Percentiles rank a stretch among this genome's conserved stretches.
phyloP scores from a whole-genome alignment of 2,329 filamentous ascomycete genomes.

The Pseudocercospora crystallina region DNA sequence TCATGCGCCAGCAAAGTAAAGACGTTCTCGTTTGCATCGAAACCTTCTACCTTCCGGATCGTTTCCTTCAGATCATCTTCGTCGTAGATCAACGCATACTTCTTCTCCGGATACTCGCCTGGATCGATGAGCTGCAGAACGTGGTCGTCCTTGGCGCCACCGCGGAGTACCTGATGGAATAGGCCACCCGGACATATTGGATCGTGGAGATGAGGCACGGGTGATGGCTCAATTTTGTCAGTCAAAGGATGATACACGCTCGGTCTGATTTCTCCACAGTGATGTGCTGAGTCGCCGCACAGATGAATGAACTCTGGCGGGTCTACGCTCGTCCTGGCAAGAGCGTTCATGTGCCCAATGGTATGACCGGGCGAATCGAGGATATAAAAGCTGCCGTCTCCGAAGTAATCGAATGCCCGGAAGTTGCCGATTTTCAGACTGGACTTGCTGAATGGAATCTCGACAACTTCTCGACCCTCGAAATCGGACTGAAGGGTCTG shows the following conservation, averaged over 20 bases:
- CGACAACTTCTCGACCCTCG: conserved; percentile 31
- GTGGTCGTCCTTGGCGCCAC: conserved; percentile 6
- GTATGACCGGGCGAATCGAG: conserved; percentile 52
- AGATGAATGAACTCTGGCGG: conserved; percentile 41
- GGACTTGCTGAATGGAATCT: conserved; percentile 30
- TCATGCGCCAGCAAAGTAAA: conserved; percentile 26
- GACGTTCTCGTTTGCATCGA: conserved; percentile 20
- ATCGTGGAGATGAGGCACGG: conserved; percentile 9
- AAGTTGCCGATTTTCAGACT: conserved; percentile 41
- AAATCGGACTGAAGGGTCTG: conserved; percentile 41
- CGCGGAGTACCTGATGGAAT: conserved; percentile 11
- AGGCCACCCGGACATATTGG: conserved; percentile 42
- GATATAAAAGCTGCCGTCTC: conserved; percentile 54
- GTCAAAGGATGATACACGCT: conserved; percentile 39
- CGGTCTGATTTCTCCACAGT: conserved; percentile 35
- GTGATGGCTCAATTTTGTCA: conserved; percentile 13
- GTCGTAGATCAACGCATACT: conserved; percentile 17
- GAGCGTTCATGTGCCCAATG: conserved; percentile 46
- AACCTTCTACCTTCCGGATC: conserved; percentile 16
- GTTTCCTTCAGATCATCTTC: conserved; percentile 13
- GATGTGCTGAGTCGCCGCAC: conserved; percentile 37
- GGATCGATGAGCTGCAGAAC: conserved; percentile 14
- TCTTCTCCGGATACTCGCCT: conserved; percentile 4
- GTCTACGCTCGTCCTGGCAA: conserved; percentile 44
- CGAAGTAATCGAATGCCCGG: conserved; percentile 51